Conservation (phyloP, 768 basidiomycete genomes). For the Sarcodon sp. region DNA sequence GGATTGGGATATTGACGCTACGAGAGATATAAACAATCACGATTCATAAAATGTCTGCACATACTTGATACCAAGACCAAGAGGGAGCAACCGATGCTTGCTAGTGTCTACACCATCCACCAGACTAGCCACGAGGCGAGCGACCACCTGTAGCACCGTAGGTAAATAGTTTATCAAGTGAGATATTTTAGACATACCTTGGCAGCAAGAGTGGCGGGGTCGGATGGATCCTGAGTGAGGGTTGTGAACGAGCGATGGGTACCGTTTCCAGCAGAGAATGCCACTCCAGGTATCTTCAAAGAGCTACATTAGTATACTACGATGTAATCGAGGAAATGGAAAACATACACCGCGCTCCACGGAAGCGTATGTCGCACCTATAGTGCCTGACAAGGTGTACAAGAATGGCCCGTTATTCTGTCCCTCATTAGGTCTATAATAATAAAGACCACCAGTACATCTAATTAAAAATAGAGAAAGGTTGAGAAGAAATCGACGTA, state of each 20-base stretch:
- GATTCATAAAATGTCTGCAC: neutral
- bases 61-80: slow-evolving; percentile 16
- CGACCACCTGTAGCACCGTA: slow-evolving; percentile 5
- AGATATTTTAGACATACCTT: slow-evolving; percentile 3
- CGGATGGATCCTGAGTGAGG: slow-evolving; percentile 10
- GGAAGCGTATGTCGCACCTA: slow-evolving; percentile 16
- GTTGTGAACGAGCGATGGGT: slow-evolving; percentile 19
- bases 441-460: too few relatives aligned
- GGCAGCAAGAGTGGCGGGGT: slow-evolving; percentile 17
- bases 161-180: neutral
- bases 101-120: slow-evolving; percentile 10
- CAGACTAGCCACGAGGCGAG: slow-evolving; percentile 15
- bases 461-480: too few relatives aligned
- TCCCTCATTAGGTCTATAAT: slow-evolving; percentile 14
- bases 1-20: slow-evolving; percentile 14
- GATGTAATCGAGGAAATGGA: neutral
- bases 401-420: slow-evolving; percentile 16
- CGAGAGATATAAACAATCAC: neutral
- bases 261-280: slow-evolving; percentile 16
- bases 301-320: neutral
- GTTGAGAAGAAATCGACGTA: too few relatives aligned
- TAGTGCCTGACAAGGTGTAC: slow-evolving; percentile 17
- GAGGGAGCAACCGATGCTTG: slow-evolving; percentile 12
- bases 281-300: slow-evolving; percentile 15
- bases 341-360: slow-evolving; percentile 15